Percentiles rank a stretch among this genome's conserved stretches.
Evolutionary conservation across 192 early-diverging fungal genomes (phyloP).

Genomic region (Coemansia sp.): DNA sequence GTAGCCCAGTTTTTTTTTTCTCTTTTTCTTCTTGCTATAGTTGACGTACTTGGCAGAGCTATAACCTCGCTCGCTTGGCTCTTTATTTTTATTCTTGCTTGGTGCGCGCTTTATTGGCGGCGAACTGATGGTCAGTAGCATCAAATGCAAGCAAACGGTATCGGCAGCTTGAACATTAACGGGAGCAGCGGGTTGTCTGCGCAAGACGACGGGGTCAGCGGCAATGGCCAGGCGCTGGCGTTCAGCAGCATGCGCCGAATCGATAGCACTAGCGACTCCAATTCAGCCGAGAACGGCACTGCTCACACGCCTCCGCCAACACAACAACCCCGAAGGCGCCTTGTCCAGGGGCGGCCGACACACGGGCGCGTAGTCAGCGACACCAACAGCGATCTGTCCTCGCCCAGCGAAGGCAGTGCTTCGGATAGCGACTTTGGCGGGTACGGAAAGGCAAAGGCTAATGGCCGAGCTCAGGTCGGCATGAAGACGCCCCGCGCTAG

Average conservation of each 20-base stretch:
- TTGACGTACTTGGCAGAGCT: too few species aligned
- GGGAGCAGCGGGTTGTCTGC: constrained; percentile 18
- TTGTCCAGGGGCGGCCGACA: constrained; percentile 36
- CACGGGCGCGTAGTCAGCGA: constrained; percentile 54
- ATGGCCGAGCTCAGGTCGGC: constrained; percentile 37
- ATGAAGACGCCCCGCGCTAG: constrained; percentile 53
- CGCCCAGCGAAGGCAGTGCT: constrained; percentile 14
- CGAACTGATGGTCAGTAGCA: constrained; percentile 11
- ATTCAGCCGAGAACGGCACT: not conserved
- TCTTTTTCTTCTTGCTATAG: too few species aligned
- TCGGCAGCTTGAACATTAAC: constrained; percentile 35
- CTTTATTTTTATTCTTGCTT: constrained; percentile 4
- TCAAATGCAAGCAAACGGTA: constrained; percentile 54
- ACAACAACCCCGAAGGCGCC: constrained; percentile 11
- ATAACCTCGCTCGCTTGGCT: not conserved
- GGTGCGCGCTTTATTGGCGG: not conserved
- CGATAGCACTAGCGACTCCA: constrained; percentile 3
- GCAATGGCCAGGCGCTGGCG: constrained; percentile 13
- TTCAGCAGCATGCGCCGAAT: constrained; percentile 3
- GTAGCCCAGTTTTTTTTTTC: not conserved
- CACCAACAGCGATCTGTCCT: constrained; percentile 51
- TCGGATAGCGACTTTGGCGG: constrained; percentile 48
- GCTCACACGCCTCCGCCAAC: constrained; percentile 7
- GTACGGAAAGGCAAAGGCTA: constrained; percentile 19
- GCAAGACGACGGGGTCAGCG: constrained; percentile 2